Percentiles rank a stretch among this genome's conserved stretches.
These are phyloP conservation scores for Fusarium vanettenii DNA, from an alignment of 2,329 filamentous ascomycete genomes.

Conservation along the genomic window DNA sequence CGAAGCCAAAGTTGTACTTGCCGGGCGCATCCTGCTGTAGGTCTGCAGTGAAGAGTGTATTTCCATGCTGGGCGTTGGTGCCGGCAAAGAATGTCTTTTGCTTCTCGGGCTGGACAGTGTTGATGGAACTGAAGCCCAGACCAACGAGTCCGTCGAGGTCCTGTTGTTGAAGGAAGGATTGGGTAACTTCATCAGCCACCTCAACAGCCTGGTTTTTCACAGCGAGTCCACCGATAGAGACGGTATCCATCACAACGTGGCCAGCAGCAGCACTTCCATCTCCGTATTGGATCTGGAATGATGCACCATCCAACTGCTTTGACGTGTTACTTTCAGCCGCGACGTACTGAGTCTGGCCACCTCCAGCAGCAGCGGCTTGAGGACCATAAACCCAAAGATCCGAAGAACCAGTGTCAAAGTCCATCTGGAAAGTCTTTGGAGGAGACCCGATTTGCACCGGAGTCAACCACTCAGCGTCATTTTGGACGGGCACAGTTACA, in stretches of 20 bases:
- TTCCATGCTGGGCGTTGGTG: constrained; percentile 30
- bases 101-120: constrained; percentile 53
- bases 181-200: constrained; percentile 54
- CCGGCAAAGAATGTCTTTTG: constrained; percentile 59
- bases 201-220: constrained; percentile 57
- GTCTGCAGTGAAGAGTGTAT: constrained; percentile 73
- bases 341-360: constrained; percentile 54
- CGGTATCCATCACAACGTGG: constrained; percentile 56
- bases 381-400: constrained; percentile 63
- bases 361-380: constrained; percentile 52
- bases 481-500: constrained; percentile 42
- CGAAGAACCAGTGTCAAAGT: constrained; percentile 60
- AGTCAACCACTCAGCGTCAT: constrained; percentile 53
- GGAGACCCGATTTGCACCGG: constrained; percentile 57
- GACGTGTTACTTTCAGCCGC: constrained; percentile 53
- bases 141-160: constrained; percentile 58
- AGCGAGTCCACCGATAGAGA: constrained; percentile 56
- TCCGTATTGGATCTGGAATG: constrained; percentile 59
- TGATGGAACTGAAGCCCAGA: constrained; percentile 56
- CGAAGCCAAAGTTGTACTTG: constrained; percentile 78
- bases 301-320: constrained; percentile 48
- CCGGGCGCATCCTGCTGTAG: constrained; percentile 67
- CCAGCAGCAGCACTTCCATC: constrained; percentile 58
- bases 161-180: constrained; percentile 52
- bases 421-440: constrained; percentile 54